phyloP scores from a whole-genome alignment of 2,329 filamentous ascomycete genomes.

The Diaporthe helianthi region DNA sequence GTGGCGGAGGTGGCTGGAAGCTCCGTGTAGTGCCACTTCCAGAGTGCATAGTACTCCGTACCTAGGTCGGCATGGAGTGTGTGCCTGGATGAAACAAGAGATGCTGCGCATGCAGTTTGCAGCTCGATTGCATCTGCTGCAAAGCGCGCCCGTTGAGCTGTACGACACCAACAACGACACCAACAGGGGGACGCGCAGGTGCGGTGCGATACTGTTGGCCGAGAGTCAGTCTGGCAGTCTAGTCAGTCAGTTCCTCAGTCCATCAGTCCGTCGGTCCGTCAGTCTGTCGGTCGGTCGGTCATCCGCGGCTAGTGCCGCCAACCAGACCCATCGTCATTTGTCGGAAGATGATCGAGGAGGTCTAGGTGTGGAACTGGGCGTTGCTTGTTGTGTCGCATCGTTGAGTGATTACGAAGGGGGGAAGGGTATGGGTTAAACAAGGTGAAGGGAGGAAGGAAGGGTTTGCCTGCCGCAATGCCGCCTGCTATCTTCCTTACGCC shows the following conservation, averaged over 20 bases:
- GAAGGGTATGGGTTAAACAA: background rate
- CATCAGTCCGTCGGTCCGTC: background rate
- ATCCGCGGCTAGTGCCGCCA: background rate
- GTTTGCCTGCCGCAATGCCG: background rate
- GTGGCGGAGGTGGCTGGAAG: background rate
- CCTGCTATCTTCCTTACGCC: background rate
- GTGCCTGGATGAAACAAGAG: slow-evolving; percentile 8
- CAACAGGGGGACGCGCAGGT: slow-evolving; percentile 6
- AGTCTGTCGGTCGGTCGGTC: background rate
- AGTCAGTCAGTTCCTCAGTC: background rate
- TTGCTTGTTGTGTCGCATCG: background rate
- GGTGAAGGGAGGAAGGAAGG: background rate
- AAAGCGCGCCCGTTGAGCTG: slow-evolving; percentile 15
- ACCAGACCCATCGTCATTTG: background rate
- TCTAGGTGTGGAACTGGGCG: background rate
- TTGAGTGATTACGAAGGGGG: background rate
- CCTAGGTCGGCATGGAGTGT: too few species aligned
- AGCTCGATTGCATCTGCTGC: slow-evolving; percentile 14
- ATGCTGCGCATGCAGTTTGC: slow-evolving; percentile 26
- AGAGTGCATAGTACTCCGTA: too few species aligned
- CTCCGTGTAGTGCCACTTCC: background rate
- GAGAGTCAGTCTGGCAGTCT: background rate
- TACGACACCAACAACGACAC: slow-evolving; percentile 12
- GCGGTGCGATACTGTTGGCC: slow-evolving; percentile 1
- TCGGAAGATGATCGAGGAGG: slow-evolving; percentile 18